Conservation (phyloP, 1,284 basidiomycete species). For the Puccinia sorghi region DNA sequence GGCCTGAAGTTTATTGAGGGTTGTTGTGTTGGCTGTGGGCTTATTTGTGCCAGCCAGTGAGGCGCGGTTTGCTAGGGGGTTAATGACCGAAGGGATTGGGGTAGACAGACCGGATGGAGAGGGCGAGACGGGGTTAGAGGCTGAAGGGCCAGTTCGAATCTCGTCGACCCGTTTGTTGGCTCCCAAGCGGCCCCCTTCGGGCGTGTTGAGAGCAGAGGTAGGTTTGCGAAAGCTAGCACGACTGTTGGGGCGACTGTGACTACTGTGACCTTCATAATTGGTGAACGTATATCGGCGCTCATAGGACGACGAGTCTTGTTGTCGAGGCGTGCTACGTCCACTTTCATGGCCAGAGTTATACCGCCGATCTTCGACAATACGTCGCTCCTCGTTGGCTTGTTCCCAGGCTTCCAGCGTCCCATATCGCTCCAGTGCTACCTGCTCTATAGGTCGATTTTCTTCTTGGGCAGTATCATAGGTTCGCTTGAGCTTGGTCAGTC, state of each 20-base stretch:
- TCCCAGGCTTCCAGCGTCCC: conserved; percentile 80
- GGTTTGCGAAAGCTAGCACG: conserved; percentile 77
- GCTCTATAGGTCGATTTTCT: conserved; percentile 39
- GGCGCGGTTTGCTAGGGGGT: conserved; percentile 62
- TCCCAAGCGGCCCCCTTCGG: conserved; percentile 12
- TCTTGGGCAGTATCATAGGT: conserved; percentile 43
- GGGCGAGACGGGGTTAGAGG: conserved; percentile 18
- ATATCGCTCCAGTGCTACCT: conserved; percentile 85
- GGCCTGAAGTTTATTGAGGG: conserved; percentile 89
- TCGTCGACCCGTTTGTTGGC: conserved; percentile 19
- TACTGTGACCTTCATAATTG: conserved; percentile 30
- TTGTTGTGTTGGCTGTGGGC: conserved; percentile 60
- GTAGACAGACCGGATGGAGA: conserved; percentile 61
- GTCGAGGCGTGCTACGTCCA: conserved; percentile 54
- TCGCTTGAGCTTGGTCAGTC: conserved; percentile 40
- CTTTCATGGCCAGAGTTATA: conserved; percentile 59
- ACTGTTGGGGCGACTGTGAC: conserved; percentile 63
- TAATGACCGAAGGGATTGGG: conserved; percentile 84
- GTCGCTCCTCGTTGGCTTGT: conserved; percentile 80
- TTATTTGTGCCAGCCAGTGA: conserved; percentile 5
- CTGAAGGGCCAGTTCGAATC: not conserved
- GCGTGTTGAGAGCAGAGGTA: conserved; percentile 60
- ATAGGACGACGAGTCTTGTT: conserved; percentile 25
- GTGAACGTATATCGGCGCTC: conserved; percentile 41
- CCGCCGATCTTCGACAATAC: conserved; percentile 77